Evolutionary conservation across 2,329 filamentous ascomycete genomes (phyloP), one percentile per base, ranked within the genome.

Genomic region (Diaporthe amygdali): DNA sequence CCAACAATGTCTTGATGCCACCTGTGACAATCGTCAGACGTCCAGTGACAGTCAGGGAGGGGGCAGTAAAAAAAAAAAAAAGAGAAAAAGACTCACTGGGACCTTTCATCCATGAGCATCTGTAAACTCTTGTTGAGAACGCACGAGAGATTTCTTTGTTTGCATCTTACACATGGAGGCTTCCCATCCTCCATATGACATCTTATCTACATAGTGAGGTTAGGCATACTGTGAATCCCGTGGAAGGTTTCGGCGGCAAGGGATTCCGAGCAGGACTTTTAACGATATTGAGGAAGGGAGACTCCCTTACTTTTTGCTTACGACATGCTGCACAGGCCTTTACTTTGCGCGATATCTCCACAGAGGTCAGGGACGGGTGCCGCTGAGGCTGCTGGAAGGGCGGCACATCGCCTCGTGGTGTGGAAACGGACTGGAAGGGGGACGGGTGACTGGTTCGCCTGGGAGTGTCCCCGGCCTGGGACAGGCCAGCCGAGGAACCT

Each of bases 91-190:
- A 75, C 77, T 67, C 75, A 82, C 80, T 82, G 81, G 41, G 80
- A 79, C 70, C 81, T 80, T 72, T 84, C 82, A 72, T 82, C 81
- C 41, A 84, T 83, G 27, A 84, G 79, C 1, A 79, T 83, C 72
- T 84, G 82, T 3, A 84, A 75, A 55, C 81, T 83, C 76, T 83
- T 83, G 55, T 82, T 82, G 61, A 84, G 70, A 2, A 83, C 80
- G 59, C 82, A 84, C 0, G 78, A 78, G 34, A 84, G 72, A 47
- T 80, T 80, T 17, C 79, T 73, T 70, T 83, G 80, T 22, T 77
- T 72, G 55, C 82, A 84, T 68, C 82, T 76, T 5, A 78, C 77
- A 72, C 82, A 84, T 3, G 81, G 81, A 2, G 82, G 81, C 0
- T 81, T 81, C 32, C 76, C 78, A 44, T 82, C 80, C 56, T 83